A percentile compares a stretch with the other conserved stretches of the same genome.
Conservation (phyloP, 306 rosid species). For the Trifolium pratense region DNA sequence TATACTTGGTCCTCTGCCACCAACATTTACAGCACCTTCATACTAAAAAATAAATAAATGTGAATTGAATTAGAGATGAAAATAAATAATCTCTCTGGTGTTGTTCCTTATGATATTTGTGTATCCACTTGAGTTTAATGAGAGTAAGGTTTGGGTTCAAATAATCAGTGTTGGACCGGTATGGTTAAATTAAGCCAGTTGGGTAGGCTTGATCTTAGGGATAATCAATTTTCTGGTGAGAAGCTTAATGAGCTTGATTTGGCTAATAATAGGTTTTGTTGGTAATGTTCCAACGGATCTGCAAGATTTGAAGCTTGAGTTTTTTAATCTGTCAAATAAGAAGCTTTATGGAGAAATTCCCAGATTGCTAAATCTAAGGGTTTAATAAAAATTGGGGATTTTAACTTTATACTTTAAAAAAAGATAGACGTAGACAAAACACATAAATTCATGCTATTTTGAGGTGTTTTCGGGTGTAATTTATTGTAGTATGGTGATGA, state of each 20-base stretch:
- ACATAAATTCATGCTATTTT: too few species aligned
- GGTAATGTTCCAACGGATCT: conserved; percentile 66
- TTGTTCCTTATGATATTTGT: conserved; percentile 67
- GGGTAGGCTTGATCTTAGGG: conserved; percentile 63
- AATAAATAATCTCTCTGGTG: conserved; percentile 56
- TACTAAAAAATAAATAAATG: not conserved
- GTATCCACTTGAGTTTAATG: conserved; percentile 45
- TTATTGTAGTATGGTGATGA: too few species aligned
- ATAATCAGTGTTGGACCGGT: conserved; percentile 56
- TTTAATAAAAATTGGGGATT: too few species aligned
- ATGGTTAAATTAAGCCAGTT: conserved; percentile 55
- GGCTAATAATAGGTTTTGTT: conserved; percentile 57
- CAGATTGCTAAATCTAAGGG: too few species aligned
- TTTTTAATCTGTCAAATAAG: conserved; percentile 67
- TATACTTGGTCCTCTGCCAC: not conserved
- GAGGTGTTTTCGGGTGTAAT: too few species aligned
- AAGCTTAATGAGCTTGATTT: conserved; percentile 71
- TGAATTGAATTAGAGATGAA: not conserved
- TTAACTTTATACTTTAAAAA: too few species aligned
- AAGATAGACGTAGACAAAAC: too few species aligned
- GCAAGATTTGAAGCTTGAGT: conserved; percentile 71
- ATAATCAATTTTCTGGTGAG: conserved; percentile 64
- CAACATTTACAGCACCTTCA: not conserved
- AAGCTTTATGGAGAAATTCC: conserved; percentile 65
- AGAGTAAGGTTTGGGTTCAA: too few species aligned